Conservation (phyloP, 768 basidiomycete genomes). For the Dentipellis sp. region DNA sequence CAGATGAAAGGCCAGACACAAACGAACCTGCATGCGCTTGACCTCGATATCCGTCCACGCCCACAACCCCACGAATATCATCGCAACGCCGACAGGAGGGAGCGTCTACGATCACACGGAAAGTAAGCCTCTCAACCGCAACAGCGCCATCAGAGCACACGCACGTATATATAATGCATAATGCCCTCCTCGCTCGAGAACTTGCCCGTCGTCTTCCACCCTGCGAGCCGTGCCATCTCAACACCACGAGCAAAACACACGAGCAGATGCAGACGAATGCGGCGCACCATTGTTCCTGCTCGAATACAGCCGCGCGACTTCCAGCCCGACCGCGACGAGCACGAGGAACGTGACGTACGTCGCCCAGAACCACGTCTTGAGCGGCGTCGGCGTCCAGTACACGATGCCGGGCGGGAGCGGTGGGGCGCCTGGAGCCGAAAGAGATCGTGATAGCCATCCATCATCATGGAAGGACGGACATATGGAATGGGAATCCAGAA, state of each 20-base stretch:
- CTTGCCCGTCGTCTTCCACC: conserved; percentile 31
- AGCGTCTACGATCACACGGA: conserved; percentile 28
- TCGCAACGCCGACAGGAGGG: conserved; percentile 42
- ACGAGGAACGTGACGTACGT: conserved; percentile 30
- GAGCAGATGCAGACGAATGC: neutral
- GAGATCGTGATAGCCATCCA: too few species aligned
- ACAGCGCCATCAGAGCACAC: conserved; percentile 10
- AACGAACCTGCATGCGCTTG: conserved; percentile 41
- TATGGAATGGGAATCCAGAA: too few species aligned
- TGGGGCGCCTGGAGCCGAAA: neutral
- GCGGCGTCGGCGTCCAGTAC: conserved; percentile 34
- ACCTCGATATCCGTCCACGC: conserved; percentile 50
- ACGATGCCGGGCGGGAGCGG: neutral
- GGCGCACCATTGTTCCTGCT: conserved; percentile 33
- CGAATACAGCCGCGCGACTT: conserved; percentile 37
- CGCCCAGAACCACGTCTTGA: conserved; percentile 39
- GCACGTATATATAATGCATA: conserved; percentile 46
- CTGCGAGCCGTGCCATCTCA: conserved; percentile 18
- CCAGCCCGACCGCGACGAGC: conserved; percentile 32
- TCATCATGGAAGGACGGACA: too few species aligned
- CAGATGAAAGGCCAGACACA: neutral
- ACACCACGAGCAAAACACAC: neutral
- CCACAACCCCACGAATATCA: conserved; percentile 42
- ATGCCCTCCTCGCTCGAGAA: conserved; percentile 23
- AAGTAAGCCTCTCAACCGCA: neutral